Percentiles rank a stretch among this genome's conserved stretches.
phyloP scores from a whole-genome alignment of 805 yeast species.

The Kodamaea fukazawae region DNA sequence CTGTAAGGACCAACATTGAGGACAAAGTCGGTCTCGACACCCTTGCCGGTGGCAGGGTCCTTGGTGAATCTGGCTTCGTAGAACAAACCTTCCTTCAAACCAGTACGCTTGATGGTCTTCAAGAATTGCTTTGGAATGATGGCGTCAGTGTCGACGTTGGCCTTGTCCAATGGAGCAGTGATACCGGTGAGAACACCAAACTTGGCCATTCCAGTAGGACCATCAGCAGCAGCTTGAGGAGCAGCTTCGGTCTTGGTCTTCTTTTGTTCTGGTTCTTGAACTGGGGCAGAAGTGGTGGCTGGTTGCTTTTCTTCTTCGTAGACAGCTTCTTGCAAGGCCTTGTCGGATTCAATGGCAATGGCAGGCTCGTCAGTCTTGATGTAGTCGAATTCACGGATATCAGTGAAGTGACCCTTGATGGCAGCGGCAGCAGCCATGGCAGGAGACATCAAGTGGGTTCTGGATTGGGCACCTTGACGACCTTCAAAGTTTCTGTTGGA shows the following conservation, averaged over 20 bases:
- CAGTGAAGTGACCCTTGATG: constrained; percentile 83
- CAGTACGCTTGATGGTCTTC: constrained; percentile 97
- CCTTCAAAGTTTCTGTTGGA: constrained; percentile 99
- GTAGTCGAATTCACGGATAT: constrained; percentile 79
- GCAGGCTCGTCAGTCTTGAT: constrained; percentile 59
- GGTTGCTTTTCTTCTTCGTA: constrained; percentile 70
- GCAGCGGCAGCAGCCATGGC: constrained; percentile 99
- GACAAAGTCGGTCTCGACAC: constrained; percentile 82
- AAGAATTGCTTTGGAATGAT: constrained; percentile 98
- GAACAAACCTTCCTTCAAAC: constrained; percentile 82
- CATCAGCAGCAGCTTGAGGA: constrained; percentile 14
- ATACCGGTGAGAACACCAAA: constrained; percentile 76
- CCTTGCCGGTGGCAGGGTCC: constrained; percentile 67
- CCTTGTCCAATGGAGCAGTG: constrained; percentile 92
- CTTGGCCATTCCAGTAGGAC: constrained; percentile 62
- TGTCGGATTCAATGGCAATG: constrained; percentile 49
- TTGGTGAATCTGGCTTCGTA: constrained; percentile 78
- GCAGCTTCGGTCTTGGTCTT: constrained; percentile 12
- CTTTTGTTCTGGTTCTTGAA: constrained; percentile 31
- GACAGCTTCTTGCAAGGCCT: constrained; percentile 64
- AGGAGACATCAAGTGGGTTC: constrained; percentile 98
- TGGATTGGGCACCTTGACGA: constrained; percentile 94
- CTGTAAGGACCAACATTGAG: constrained; percentile 84
- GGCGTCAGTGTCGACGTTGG: constrained; percentile 97
- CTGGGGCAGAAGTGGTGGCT: constrained; percentile 48